phyloP scores from a whole-genome alignment of 2,329 filamentous ascomycete genomes.

The Calonectria pseudoreteaudii region DNA sequence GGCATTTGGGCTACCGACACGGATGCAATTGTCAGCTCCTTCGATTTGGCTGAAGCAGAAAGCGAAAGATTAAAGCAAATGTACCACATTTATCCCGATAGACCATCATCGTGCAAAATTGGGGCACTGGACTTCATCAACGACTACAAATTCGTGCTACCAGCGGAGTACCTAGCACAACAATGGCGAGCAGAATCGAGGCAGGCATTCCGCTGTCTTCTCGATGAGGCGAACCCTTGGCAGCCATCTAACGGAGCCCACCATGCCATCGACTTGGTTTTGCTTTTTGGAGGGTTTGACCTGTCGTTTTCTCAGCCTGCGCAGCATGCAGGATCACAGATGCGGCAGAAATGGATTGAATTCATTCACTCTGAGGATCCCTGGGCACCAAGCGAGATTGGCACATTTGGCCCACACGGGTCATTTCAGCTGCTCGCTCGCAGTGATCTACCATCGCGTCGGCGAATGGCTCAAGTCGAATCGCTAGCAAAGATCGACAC shows the following conservation, averaged over 20 bases:
- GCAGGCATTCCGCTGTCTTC: constrained; percentile 52
- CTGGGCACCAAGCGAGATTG: constrained; percentile 43
- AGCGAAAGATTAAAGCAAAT: constrained; percentile 48
- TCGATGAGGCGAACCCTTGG: constrained; percentile 61
- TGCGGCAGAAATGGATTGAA: constrained; percentile 54
- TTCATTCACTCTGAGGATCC: constrained; percentile 53
- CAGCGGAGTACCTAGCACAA: constrained; percentile 36
- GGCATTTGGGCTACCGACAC: constrained; percentile 52
- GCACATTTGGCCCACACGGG: constrained; percentile 54
- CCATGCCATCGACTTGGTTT: constrained; percentile 58
- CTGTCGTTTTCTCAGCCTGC: constrained; percentile 50
- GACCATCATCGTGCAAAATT: constrained; percentile 53
- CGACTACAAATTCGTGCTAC: constrained; percentile 47
- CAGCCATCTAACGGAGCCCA: constrained; percentile 58
- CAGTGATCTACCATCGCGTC: constrained; percentile 38
- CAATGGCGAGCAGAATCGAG: constrained; percentile 39
- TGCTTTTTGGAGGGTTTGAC: constrained; percentile 56
- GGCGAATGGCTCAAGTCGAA: constrained; percentile 9
- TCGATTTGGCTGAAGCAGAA: constrained; percentile 47
- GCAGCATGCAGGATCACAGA: constrained; percentile 47
- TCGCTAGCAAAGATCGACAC: neutral
- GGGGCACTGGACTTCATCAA: constrained; percentile 54
- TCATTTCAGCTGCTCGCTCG: constrained; percentile 50
- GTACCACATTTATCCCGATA: constrained; percentile 53
- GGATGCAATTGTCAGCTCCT: constrained; percentile 49